A percentile compares a stretch with the other conserved stretches of the same genome.
Evolutionary conservation across 371 early-diverging fungal genomes (phyloP).

Genomic region (Batrachochytrium dendrobatidis): DNA sequence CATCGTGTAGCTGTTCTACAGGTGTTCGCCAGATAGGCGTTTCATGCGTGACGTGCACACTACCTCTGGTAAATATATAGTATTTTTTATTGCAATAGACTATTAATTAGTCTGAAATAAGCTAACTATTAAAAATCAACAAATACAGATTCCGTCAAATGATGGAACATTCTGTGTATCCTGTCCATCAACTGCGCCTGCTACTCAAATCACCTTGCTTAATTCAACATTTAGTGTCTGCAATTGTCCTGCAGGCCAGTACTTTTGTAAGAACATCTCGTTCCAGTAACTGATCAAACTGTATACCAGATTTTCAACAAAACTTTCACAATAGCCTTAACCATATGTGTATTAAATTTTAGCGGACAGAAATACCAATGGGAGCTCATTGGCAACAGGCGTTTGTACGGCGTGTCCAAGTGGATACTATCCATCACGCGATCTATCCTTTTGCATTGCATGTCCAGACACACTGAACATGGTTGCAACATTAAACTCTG

Average conservation of each 20-base stretch:
- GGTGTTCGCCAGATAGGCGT: neutral
- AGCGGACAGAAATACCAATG: conserved; percentile 18
- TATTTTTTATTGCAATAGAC: no score
- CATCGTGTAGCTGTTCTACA: neutral
- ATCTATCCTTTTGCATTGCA: conserved; percentile 27
- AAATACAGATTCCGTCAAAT: conserved; percentile 4
- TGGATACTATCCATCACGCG: conserved; percentile 28
- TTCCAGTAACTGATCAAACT: neutral
- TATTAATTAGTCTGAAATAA: no score
- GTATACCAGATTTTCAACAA: neutral
- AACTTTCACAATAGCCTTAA: no score
- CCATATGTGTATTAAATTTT: neutral
- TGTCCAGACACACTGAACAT: conserved; percentile 34
- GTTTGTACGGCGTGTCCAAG: conserved; percentile 27
- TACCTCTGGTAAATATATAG: no score
- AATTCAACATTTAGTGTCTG: conserved; percentile 15
- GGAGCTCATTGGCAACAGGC: conserved; percentile 17
- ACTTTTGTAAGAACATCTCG: conserved; percentile 18
- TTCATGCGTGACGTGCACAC: neutral
- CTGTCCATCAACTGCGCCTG: conserved; percentile 10
- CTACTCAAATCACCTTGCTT: neutral
- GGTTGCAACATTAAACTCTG: neutral
- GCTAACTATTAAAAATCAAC: no score
- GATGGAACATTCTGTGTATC: conserved; percentile 25
- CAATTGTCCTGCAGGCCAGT: conserved; percentile 20